Evolutionary conservation across 306 rosid genomes (phyloP), one percentile per base, ranked within the genome.

Genomic region (Senna tora): DNA sequence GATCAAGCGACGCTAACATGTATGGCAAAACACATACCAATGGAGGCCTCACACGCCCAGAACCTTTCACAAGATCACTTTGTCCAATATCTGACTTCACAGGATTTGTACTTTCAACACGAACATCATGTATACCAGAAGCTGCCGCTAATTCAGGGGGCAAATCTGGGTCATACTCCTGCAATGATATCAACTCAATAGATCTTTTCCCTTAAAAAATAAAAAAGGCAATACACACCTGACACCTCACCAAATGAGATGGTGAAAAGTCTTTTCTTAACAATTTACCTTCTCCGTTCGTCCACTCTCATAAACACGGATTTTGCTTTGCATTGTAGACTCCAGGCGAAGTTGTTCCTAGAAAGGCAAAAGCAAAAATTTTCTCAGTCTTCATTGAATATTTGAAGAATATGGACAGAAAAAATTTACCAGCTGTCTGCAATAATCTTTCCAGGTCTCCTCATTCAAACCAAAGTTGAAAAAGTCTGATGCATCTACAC

Each of bases 141-240:
- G 97, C 99, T 53, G 97, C 97, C 55, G 96, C 99, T 78, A 95
- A 80, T 83, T 95, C 99, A 14, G 99, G 99, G 78, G 99, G 99
- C 77, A 95, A 83, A 86, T 95, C 99, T 43, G 99, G 99, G 82
- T 95, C 99, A 75, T 89, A 95, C 57, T 90, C 96, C 99, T 95
- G 87, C 22, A 71, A 74, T 38, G 58, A 65, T 34, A 73, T 75
- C 64, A 71, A 75, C 42, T 38, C 28, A 8, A 59, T 58, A 30
- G 33, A 7, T 54, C 21, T 71, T 82, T 14, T 9, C 30, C 3
- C 30, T 25, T 36, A 36, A 33, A 33, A 6, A 6, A 4, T 36
- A 36, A 36, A 36, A 7, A 66, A 13, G 74, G 8, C 39, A 36
- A 2, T 36, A 36, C 39, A n/a, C 78, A 53, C 52, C 15, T 20